Base-by-base conservation (phyloP, 202 grass and related monocot species). In the Carex arenaria region DNA sequence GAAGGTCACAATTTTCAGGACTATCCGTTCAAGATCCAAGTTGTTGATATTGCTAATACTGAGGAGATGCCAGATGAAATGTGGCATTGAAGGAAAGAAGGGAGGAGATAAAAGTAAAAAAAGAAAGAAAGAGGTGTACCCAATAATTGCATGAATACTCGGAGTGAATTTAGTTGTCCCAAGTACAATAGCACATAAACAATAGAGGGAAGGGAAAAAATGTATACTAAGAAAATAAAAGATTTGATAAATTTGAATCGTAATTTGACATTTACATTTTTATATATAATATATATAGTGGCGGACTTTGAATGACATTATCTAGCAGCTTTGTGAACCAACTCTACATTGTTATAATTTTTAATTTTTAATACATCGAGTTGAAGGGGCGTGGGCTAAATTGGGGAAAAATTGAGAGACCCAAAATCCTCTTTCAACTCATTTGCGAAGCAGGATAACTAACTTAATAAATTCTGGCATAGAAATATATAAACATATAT, bases 261-360 rank as follows among this genome's bases (percentile, higher is more conserved):
- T 56, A 34, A 77, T 77, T 13, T 57, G 72, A 57, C 23, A 56
- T 76, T 26, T 76, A 76, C 72, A 56, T 53, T 28, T 76, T 76
- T 34, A 34, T 34, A 34, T n/a, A 31, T 40, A 77, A 76, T 30
- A 56, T 8, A 76, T 31, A 75, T 68, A 68, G 19, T 57, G 49
- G 22, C 49, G 14, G 26, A 31, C 49, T 57, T 56, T 36, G 6
- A 77, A 36, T 12, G 23, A 57, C 72, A 57, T 57, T 34, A 34
- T 77, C 23, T 56, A 36, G 26, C 72, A 19, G 26, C 49, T 77
- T 32, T 57, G 23, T 75, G 51, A 77, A 55, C 23, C 71, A 52
- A 75, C 52, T 32, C 52, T 77, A 52, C 4, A 73, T 51, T 52
- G 38, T n/a, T 47, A 22, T 73, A 55, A 2, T 55, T 55, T 54